Evolutionary conservation across 2,329 filamentous ascomycete genomes (phyloP), one percentile per base, ranked within the genome.

Genomic region (Aphanocladium album): DNA sequence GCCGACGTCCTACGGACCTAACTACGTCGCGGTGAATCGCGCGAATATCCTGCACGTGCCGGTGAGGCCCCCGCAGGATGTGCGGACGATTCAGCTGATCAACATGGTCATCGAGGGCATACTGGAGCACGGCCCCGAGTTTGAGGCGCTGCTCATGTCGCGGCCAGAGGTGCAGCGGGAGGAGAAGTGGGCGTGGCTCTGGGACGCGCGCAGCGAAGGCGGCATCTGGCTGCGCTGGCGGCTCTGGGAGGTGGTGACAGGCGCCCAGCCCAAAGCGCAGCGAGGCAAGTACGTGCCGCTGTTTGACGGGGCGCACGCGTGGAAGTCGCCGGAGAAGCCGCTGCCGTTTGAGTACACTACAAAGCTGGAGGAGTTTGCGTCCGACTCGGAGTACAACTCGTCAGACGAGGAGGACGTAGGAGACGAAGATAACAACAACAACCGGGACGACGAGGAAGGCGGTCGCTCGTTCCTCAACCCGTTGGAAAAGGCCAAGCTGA

Each of bases 151-250:
- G 2, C 81, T 99, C 7, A 98, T 98, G 95, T 89, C 88, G 54
- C 82, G 90, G 19, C 85, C 89, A 0, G 86, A 92, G 59, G 89
- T 98, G 1, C 91, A 96, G 71, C 83, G 82, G 45, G 90, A 96
- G 62, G 90, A 96, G 72, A 92, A 89, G 65, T 98, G 93, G 87
- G 89, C 92, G 0, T 99, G 93, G 90, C 80, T 99, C 5, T 99
- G 91, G 88, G 89, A 98, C 72, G 83, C 92, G 21, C 83, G 87
- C 65, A 93, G 87, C 68, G 80, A 82, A 64, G 92, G 86, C 27
- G 93, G 89, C 17, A 84, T 96, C 17, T 99, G 93, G 83, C 98
- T 98, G 73, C 87, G 95, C 47, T 98, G 91, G 89, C 86, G 91
- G 49, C 71, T 98, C 49, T 97, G 93, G 90, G 87, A 95, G 67